A percentile compares a stretch with the other conserved stretches of the same genome.
Evolutionary conservation across 441 rosid species (phyloP).

Genomic region (Hura crepitans): DNA sequence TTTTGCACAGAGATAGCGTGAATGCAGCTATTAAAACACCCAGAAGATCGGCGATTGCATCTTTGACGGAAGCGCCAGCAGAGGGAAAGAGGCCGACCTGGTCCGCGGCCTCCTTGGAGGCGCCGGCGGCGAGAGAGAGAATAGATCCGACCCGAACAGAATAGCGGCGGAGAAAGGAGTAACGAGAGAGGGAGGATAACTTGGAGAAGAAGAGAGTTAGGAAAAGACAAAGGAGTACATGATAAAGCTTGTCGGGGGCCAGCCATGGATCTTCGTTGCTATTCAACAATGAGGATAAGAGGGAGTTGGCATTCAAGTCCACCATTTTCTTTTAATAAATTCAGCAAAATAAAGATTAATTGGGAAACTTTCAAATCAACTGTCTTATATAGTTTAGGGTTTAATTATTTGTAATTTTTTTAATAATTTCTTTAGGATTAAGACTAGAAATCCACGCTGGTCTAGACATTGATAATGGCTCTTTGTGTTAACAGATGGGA

Average conservation of each 20-base stretch:
- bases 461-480: too few relatives aligned
- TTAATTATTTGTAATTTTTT: too few relatives aligned
- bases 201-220: slow-evolving; percentile 65
- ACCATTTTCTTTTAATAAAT: background rate
- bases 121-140: slow-evolving; percentile 73
- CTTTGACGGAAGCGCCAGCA: slow-evolving; percentile 75
- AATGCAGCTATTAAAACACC: slow-evolving; percentile 53
- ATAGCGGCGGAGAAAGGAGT: slow-evolving; percentile 51
- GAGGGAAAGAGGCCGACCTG: slow-evolving; percentile 77
- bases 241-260: slow-evolving; percentile 77
- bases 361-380: too few relatives aligned
- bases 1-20: slow-evolving; percentile 33
- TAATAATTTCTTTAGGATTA: too few relatives aligned
- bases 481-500: too few relatives aligned
- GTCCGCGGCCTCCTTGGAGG: slow-evolving; percentile 81
- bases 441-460: too few relatives aligned
- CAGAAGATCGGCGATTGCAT: slow-evolving; percentile 58
- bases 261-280: slow-evolving; percentile 64
- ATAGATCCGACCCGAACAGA: slow-evolving; percentile 59
- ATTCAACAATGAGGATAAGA: background rate
- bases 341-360: too few relatives aligned
- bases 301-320: background rate
- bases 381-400: too few relatives aligned
- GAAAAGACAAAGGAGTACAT: slow-evolving; percentile 68
- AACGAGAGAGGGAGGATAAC: slow-evolving; percentile 49